Base-by-base conservation (phyloP, 139 green algal genomes). In the Haematococcus lacustris region DNA sequence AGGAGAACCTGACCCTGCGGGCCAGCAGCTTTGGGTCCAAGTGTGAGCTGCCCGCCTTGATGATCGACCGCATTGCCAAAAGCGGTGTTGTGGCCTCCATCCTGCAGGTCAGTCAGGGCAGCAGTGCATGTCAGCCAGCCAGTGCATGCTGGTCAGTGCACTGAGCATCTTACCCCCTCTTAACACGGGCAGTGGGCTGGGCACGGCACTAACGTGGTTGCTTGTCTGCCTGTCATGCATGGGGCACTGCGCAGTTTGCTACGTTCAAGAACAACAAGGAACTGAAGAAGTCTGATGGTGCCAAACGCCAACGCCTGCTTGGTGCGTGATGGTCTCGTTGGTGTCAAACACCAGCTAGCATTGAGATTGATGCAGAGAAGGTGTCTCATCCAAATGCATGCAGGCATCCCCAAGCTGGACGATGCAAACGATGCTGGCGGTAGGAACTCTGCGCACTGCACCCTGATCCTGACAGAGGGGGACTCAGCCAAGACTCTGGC, bases 391-490 rank as follows among this genome's bases (percentile, higher is more conserved):
- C n/a, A n/a, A n/a, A n/a, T n/a, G n/a, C n/a, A n/a, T n/a, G n/a
- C 82, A 91, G 95, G 96, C 68, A 91, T 99, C 40, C 81, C 90
- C 34, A 99, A 99, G 86, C 90, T 99, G 68, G 89, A 96, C 38
- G 96, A 99, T 73, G 96, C 96, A 61, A 99, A 99, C 74, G 89
- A 98, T 60, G 96, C 96, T 0, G 96, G 96, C 65, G 89, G 87
- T 0, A 78, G 86, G 33, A 91, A 92, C 76, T 93, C 85, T 7
- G 68, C 90, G 73, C 32, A 92, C 34, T 99, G 96, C 90, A 99
- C 96, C 28, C 86, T 99, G n/a, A 99, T 99, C 83, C 85, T 99
- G 47, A 99, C 96, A 0, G 96, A 99, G 85, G 96, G 96, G 53
- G 96, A 99, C 86, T 95, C 86, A 21, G 96, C 96, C 66, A 99